Percentiles rank a stretch among this genome's conserved stretches.
Conservation (phyloP, 2,329 filamentous ascomycete species). For the Colletotrichum sp. region DNA sequence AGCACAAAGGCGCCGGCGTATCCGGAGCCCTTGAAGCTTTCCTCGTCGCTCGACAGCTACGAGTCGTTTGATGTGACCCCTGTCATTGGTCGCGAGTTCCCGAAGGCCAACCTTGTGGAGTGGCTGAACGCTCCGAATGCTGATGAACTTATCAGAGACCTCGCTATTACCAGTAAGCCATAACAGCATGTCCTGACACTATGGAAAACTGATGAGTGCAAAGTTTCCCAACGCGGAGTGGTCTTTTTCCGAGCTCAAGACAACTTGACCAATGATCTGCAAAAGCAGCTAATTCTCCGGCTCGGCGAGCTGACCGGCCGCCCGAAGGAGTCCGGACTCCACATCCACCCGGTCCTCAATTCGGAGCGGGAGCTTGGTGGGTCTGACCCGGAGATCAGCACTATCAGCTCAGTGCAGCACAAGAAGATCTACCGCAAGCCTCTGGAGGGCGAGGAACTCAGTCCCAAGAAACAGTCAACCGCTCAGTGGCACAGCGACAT, state of each 20-base stretch:
- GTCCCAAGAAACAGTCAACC: conserved; percentile 35
- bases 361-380: conserved; percentile 56
- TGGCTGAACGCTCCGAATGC: conserved; percentile 58
- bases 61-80: conserved; percentile 56
- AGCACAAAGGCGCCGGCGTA: not conserved
- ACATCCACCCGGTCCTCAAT: conserved; percentile 66
- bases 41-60: conserved; percentile 46
- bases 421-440: conserved; percentile 41
- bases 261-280: conserved; percentile 59
- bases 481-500: conserved; percentile 57
- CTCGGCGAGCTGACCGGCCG: conserved; percentile 66
- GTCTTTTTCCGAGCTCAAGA: conserved; percentile 69
- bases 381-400: conserved; percentile 60
- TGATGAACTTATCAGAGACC: conserved; percentile 61
- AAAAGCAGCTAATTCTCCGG: conserved; percentile 63
- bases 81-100: conserved; percentile 60
- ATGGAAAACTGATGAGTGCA: not conserved
- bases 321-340: conserved; percentile 60
- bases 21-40: conserved; percentile 32
- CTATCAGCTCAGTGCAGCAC: conserved; percentile 58
- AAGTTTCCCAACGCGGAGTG: conserved; percentile 67
- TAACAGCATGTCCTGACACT: not conserved
- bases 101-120: conserved; percentile 54
- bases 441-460: conserved; percentile 26
- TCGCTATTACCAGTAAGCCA: conserved; percentile 62